Conservation (phyloP, 805 yeast species). For the Candida sonorensis region DNA sequence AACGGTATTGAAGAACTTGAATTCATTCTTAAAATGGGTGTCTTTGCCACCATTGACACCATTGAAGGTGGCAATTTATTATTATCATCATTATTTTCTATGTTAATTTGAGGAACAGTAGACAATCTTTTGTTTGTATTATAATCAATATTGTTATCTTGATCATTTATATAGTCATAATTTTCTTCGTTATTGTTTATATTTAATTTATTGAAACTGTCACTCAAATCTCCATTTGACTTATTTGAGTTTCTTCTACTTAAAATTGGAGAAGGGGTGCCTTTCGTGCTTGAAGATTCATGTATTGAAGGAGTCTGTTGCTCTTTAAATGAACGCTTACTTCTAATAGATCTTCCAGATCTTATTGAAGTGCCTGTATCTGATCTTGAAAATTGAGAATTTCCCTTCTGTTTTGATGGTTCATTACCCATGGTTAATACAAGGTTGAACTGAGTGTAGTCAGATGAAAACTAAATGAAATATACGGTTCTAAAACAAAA, state of each 20-base stretch:
- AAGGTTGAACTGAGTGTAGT: too few species aligned
- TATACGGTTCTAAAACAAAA: too few species aligned
- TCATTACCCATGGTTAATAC: conserved; percentile 29
- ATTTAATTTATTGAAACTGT: conserved; percentile 12
- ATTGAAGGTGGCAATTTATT: conserved; percentile 27
- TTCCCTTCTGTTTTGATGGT: conserved; percentile 24
- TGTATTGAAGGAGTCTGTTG: conserved; percentile 7
- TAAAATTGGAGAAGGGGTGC: conserved; percentile 18
- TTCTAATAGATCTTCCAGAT: conserved; percentile 24
- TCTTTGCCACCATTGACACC: conserved; percentile 26
- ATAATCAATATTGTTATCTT: conserved; percentile 3
- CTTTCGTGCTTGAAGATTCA: conserved; percentile 14
- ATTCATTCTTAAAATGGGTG: conserved; percentile 27
- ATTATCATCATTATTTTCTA: conserved; percentile 8
- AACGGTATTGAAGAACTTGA: conserved; percentile 22
- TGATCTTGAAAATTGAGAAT: conserved; percentile 22
- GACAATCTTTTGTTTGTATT: conserved; percentile 1
- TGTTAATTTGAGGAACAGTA: conserved; percentile 9
- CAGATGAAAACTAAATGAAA: too few species aligned
- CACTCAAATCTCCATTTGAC: conserved; percentile 13
- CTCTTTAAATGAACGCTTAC: conserved; percentile 20
- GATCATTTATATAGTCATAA: conserved; percentile 19
- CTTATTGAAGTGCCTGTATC: conserved; percentile 26
- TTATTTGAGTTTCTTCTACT: conserved; percentile 21
- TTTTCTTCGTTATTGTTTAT: conserved; percentile 13